Percentiles rank a stretch among this genome's conserved stretches.
phyloP scores from a whole-genome alignment of 116 monocot genomes.

The Iris pallida region DNA sequence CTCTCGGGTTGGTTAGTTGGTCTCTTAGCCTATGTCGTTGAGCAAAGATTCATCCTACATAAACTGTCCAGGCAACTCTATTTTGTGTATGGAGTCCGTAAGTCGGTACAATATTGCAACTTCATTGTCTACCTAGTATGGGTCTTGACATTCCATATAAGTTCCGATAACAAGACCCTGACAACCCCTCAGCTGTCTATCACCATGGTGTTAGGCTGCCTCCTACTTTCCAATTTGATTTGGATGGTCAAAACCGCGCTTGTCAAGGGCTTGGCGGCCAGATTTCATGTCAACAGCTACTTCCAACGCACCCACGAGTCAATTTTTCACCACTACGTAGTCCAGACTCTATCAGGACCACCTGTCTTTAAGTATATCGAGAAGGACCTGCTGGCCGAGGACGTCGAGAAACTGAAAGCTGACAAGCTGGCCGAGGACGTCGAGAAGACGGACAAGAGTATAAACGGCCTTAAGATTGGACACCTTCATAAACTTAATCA shows the following conservation, averaged over 20 bases:
- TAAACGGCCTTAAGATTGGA: slow-evolving; percentile 34
- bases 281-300: slow-evolving; percentile 94
- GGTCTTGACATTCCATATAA: slow-evolving; percentile 37
- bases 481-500: slow-evolving; percentile 41
- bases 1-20: slow-evolving; percentile 48
- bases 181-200: slow-evolving; percentile 25
- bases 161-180: slow-evolving; percentile 14
- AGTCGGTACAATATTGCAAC: slow-evolving; percentile 39
- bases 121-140: slow-evolving; percentile 52
- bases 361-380: slow-evolving; percentile 54
- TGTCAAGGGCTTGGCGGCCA: slow-evolving; percentile 80
- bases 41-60: slow-evolving; percentile 41
- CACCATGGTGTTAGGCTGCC: slow-evolving; percentile 41
- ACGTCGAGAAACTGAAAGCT: slow-evolving; percentile 51
- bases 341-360: slow-evolving; percentile 83
- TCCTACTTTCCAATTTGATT: slow-evolving; percentile 48
- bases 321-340: slow-evolving; percentile 83
- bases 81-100: slow-evolving; percentile 54
- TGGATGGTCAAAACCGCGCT: slow-evolving; percentile 77
- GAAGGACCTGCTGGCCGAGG: slow-evolving; percentile 28
- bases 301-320: slow-evolving; percentile 93
- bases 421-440: slow-evolving; percentile 10
- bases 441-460: slow-evolving; percentile 9
- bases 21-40: slow-evolving; percentile 32
- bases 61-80: slow-evolving; percentile 46